Percentiles rank a stretch among this genome's conserved stretches.
phyloP scores from a whole-genome alignment of 78 protist species.

The Dictyostelium brefeldianum region DNA sequence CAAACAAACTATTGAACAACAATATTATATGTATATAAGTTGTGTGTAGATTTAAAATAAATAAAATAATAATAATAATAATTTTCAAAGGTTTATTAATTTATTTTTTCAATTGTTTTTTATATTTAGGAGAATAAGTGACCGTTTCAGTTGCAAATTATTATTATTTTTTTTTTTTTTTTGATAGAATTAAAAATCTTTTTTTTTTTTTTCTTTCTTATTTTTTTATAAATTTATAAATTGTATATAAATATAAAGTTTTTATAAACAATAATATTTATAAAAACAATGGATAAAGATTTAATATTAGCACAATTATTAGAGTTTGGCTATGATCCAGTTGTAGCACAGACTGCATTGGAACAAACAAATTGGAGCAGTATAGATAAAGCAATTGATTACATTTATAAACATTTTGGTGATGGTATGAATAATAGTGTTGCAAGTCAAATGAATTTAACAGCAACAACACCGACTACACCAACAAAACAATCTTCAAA shows the following conservation, averaged over 20 bases:
- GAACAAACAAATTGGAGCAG: constrained; percentile 28
- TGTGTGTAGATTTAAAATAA: no score
- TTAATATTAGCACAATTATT: constrained; percentile 37
- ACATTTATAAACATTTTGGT: constrained; percentile 26
- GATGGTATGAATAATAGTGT: not conserved
- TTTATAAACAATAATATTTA: not conserved
- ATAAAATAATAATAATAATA: no score
- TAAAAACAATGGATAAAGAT: constrained; percentile 16
- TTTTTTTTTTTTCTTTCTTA: not conserved
- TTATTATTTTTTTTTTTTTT: no score
- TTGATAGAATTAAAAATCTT: no score
- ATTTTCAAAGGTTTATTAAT: no score
- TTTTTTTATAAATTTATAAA: not conserved
- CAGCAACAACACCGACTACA: not conserved
- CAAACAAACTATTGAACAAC: no score
- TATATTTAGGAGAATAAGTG: no score
- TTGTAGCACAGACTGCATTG: constrained; percentile 50
- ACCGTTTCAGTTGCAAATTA: no score
- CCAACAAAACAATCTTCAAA: not conserved
- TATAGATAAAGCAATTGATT: constrained; percentile 40
- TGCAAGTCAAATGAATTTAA: not conserved
- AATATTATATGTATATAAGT: no score
- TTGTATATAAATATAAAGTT: not conserved
- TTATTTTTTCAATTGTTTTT: no score
- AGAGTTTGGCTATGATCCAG: constrained; percentile 62